Conservation (phyloP, 2,329 filamentous ascomycete genomes). For the Pseudogymnoascus sp. region DNA sequence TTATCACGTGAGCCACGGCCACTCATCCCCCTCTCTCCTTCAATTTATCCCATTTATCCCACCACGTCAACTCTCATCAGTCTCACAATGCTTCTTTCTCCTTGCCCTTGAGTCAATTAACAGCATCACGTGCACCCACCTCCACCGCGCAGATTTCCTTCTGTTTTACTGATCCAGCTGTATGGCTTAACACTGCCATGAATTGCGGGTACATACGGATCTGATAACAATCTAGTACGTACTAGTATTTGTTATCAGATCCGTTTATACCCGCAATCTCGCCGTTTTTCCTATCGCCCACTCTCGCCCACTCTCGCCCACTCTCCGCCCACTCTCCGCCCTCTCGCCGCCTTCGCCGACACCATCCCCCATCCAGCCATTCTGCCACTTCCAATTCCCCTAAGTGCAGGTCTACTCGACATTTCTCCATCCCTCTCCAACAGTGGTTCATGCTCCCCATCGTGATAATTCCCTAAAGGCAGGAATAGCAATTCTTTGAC, state of each 20-base stretch:
- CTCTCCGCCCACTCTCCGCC: neutral
- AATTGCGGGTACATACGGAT: neutral
- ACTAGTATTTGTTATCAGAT: neutral
- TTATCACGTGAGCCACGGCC: neutral
- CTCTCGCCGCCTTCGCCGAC: neutral
- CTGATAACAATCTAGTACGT: neutral
- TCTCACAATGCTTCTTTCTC: neutral
- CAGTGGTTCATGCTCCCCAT: neutral
- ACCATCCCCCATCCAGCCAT: neutral
- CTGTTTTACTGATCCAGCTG: neutral
- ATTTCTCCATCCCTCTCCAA: neutral
- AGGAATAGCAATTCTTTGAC: constrained; percentile 7
- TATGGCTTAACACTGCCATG: too few relatives aligned
- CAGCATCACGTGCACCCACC: neutral
- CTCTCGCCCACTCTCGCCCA: neutral
- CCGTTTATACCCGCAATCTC: neutral
- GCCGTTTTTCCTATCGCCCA: neutral
- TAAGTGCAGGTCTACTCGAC: constrained; percentile 6
- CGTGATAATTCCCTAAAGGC: constrained; percentile 4
- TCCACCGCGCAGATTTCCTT: neutral
- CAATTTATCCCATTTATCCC: neutral
- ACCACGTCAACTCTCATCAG: neutral
- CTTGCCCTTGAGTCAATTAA: neutral
- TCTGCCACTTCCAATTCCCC: neutral
- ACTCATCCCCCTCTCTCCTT: neutral